Percentiles rank a stretch among this genome's conserved stretches.
These are phyloP conservation scores for Salvia rosmarinus DNA, from an alignment of 257 asterid species.

Conservation along the genomic window DNA sequence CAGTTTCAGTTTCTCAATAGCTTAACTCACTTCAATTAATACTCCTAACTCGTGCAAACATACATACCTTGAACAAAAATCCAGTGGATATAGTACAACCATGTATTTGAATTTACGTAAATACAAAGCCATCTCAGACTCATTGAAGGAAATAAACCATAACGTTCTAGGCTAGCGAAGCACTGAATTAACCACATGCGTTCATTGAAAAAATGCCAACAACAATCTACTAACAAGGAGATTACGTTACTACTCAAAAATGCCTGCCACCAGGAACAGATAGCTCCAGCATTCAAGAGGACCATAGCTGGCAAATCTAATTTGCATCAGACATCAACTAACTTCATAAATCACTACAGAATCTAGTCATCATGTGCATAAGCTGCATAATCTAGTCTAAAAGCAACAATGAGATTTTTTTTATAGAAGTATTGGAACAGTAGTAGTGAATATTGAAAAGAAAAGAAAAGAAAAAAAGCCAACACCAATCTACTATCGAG, in stretches of 20 bases:
- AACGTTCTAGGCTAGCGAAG: conserved; percentile 12
- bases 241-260: not conserved
- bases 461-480: not conserved
- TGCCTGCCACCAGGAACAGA: conserved; percentile 8
- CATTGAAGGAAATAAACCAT: not conserved
- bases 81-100: not conserved
- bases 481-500: not conserved
- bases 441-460: too few relatives aligned
- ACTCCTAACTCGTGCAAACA: not conserved
- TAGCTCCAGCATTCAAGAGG: not conserved
- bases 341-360: conserved; percentile 25
- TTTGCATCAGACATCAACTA: conserved; percentile 10
- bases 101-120: conserved; percentile 4
- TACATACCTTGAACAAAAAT: not conserved
- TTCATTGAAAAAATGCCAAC: not conserved
- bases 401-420: conserved; percentile 4
- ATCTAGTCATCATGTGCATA: conserved; percentile 22
- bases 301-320: conserved; percentile 12
- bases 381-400: conserved; percentile 5
- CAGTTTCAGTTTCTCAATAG: not conserved
- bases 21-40: not conserved
- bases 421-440: too few relatives aligned
- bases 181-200: not conserved
- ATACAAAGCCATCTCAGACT: conserved; percentile 12
- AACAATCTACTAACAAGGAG: not conserved